Evolutionary conservation across 164 flowering plant genomes (phyloP), one percentile per base, ranked within the genome.

Genomic region (Magnolia changhungtana): DNA sequence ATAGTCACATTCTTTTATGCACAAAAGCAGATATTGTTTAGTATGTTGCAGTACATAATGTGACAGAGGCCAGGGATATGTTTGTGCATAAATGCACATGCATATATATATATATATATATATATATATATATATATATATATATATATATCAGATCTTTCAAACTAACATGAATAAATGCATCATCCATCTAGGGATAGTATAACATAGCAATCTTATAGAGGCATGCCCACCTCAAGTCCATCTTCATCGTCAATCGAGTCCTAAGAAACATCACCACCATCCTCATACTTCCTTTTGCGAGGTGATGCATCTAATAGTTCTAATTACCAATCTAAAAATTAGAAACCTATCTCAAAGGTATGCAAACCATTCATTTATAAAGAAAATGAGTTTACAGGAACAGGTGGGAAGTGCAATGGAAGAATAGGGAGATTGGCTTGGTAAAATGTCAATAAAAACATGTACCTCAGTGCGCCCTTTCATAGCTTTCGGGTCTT

Each of bases 401-500:
- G 24, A 58, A 63, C 50, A 72, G 27, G 52, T 10, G 27, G 52
- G 8, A 2, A 63, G 31, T 5, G 37, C 45, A 37, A 0, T 37
- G 45, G 45, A 64, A 50, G 8, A 49, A 27, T 20, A 31, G 3
- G 49, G 71, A 3, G 24, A 5, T n/a, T 20, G 19, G 45, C n/a
- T 8, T 16, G 9, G n/a, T 5, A 27, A 68, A 68, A 68, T 29
- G 8, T 27, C 14, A 64, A 64, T 64, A 19, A 68, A 29, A 68
- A 20, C n/a, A 31, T 64, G 76, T 83, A 94, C 99, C 98, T 86
- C 99, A 81, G 81, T 92, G 86, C n/a, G 86, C n/a, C 93, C 92
- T 82, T 94, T 92, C 55, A 92, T 88, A 55, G 86, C 81, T 67
- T 76, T 86, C 0, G 97, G 82, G 77, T 94, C 98, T 83, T 89